These are phyloP conservation scores for Carex cristatella DNA, from an alignment of 176 grass and related monocot genomes.

Conservation along the genomic window DNA sequence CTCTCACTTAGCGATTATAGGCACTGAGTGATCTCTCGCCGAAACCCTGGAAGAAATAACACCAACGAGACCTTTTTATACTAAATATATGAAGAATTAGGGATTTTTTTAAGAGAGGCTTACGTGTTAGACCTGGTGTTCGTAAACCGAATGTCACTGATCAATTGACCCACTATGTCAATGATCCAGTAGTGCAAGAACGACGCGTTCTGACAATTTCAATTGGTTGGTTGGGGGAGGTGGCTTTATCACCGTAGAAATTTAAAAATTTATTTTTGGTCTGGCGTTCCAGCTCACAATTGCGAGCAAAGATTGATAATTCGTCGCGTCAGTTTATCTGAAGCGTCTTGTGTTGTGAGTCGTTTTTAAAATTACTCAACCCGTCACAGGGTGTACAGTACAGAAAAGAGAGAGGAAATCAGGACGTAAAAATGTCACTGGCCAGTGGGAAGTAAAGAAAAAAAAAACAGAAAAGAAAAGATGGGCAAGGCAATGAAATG, in stretches of 20 bases:
- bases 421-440: no score
- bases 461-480: background rate
- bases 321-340: background rate
- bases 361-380: background rate
- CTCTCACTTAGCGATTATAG: background rate
- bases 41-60: constrained; percentile 20
- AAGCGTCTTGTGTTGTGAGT: background rate
- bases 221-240: background rate
- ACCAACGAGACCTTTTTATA: constrained; percentile 18
- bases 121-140: background rate
- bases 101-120: constrained; percentile 7
- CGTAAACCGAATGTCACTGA: background rate
- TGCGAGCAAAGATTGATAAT: background rate
- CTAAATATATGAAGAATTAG: constrained; percentile 8
- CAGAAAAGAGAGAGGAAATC: no score
- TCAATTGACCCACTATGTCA: background rate
- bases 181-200: background rate
- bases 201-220: background rate
- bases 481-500: background rate
- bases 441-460: background rate
- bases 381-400: no score
- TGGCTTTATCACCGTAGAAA: constrained; percentile 26
- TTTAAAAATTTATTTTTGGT: constrained; percentile 9
- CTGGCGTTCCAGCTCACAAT: constrained; percentile 25
- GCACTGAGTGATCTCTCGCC: constrained; percentile 21